These are phyloP conservation scores for Fusarium poae DNA, from an alignment of 2,329 filamentous ascomycete species.

Conservation along the genomic window DNA sequence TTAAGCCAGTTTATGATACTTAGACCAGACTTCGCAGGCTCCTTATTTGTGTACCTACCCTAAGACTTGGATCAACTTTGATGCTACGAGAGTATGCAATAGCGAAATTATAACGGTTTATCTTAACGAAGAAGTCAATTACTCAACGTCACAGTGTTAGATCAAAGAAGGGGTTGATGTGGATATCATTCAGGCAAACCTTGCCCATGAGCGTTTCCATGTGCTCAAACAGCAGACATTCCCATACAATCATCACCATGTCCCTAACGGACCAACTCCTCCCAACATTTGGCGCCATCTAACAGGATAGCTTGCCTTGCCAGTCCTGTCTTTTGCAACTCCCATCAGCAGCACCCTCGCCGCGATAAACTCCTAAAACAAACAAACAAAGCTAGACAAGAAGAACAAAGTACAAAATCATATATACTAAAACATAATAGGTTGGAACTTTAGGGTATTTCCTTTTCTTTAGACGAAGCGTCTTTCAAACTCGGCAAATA, in stretches of 20 bases:
- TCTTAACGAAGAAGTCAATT: constrained; percentile 25
- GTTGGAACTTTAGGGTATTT: constrained; percentile 28
- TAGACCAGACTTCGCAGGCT: too few relatives aligned
- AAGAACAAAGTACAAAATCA: constrained; percentile 25
- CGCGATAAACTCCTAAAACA: constrained; percentile 43
- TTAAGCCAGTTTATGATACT: too few relatives aligned
- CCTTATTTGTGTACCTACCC: too few relatives aligned
- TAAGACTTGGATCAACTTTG: too few relatives aligned
- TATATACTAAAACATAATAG: constrained; percentile 24
- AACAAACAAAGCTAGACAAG: constrained; percentile 21
- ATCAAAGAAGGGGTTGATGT: constrained; percentile 30
- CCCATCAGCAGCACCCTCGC: constrained; percentile 44
- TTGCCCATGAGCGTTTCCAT: constrained; percentile 18
- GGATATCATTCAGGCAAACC: constrained; percentile 31
- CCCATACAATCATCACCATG: constrained; percentile 24
- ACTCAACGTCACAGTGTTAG: background rate
- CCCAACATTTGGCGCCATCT: constrained; percentile 28
- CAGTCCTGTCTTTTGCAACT: constrained; percentile 34
- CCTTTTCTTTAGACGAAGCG: constrained; percentile 67
- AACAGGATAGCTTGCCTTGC: constrained; percentile 19
- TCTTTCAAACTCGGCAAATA: constrained; percentile 84
- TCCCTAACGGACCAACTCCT: constrained; percentile 20
- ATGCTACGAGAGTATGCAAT: constrained; percentile 19
- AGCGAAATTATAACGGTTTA: constrained; percentile 17
- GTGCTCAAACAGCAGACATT: constrained; percentile 7